A percentile compares a stretch with the other conserved stretches of the same genome.
Evolutionary conservation across 306 rosid genomes (phyloP).

Genomic region (Cucumis hystrix): DNA sequence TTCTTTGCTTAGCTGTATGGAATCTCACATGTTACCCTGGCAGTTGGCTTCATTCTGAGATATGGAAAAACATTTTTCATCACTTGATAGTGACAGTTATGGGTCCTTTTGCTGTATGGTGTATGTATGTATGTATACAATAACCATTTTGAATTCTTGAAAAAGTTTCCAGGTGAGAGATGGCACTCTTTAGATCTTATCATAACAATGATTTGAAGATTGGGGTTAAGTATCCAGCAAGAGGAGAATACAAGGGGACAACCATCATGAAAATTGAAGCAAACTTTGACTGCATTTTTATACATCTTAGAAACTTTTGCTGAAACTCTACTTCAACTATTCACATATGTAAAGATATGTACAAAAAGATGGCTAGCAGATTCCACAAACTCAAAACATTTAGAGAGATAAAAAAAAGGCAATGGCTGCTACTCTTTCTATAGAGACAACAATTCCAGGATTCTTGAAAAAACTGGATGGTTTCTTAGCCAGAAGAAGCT

Average conservation of each 20-base stretch:
- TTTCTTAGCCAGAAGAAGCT: constrained; percentile 1
- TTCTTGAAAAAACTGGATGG: constrained; percentile 10
- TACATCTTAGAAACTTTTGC: constrained; percentile 17
- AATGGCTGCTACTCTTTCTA: constrained; percentile 21
- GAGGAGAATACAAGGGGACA: not conserved
- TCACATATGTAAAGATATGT: constrained; percentile 35
- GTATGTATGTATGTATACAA: not conserved
- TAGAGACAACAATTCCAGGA: constrained; percentile 30
- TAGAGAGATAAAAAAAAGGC: constrained; percentile 16
- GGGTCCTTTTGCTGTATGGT: not conserved
- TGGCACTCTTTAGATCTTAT: not conserved
- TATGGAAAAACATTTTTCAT: not conserved
- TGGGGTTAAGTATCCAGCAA: not conserved
- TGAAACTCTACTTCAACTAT: constrained; percentile 26
- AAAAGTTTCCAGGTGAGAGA: not conserved
- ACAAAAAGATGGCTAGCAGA: constrained; percentile 26
- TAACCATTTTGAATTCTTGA: not conserved
- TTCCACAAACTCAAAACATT: constrained; percentile 36
- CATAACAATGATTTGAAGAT: not conserved
- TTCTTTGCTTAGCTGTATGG: constrained; percentile 3
- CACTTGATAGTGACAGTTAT: not conserved
- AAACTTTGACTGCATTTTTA: constrained; percentile 10
- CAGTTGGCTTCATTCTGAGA: not conserved
- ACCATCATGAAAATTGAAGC: not conserved
- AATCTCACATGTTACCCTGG: not conserved